Conservation (phyloP, 164 flowering plant species). For the Protea cynaroides region DNA sequence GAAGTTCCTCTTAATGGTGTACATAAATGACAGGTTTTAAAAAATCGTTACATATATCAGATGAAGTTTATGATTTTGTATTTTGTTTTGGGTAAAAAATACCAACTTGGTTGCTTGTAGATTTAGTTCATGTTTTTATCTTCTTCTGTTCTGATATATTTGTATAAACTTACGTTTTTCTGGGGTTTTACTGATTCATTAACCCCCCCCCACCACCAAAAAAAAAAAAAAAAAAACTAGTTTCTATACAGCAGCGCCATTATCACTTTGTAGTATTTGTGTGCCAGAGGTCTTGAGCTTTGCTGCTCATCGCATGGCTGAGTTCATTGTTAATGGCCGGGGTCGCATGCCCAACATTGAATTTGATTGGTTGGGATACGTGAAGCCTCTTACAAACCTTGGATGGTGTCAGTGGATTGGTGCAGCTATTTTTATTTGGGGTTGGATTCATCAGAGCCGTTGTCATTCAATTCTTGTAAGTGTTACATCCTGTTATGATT, state of each 20-base stretch:
- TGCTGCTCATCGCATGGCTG: slow-evolving; percentile 25
- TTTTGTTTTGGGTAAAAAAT: no score
- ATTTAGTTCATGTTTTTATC: no score
- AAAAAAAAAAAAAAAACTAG: slow-evolving; percentile 27
- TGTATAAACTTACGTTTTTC: no score
- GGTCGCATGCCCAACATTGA: slow-evolving; percentile 31
- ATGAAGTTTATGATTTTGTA: no score
- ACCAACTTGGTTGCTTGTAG: no score
- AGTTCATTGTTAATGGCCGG: slow-evolving; percentile 52
- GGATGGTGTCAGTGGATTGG: slow-evolving; percentile 73
- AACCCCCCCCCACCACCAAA: no score
- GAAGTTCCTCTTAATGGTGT: no score
- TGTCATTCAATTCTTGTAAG: slow-evolving; percentile 90
- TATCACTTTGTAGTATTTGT: slow-evolving; percentile 59
- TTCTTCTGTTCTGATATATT: no score
- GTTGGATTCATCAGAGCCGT: slow-evolving; percentile 76
- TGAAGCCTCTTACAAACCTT: slow-evolving; percentile 51
- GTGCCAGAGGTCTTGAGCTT: slow-evolving; percentile 44
- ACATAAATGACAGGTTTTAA: no score
- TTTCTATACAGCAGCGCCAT: slow-evolving; percentile 80
- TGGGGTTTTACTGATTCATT: no score
- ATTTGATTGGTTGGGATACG: slow-evolving; percentile 40
- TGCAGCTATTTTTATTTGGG: slow-evolving; percentile 67
- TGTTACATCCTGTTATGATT: not conserved
- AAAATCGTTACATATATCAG: no score